Percentiles rank a stretch among this genome's conserved stretches.
Evolutionary conservation across 2,329 filamentous ascomycete species (phyloP).

Genomic region (Parastagonospora nodorum): DNA sequence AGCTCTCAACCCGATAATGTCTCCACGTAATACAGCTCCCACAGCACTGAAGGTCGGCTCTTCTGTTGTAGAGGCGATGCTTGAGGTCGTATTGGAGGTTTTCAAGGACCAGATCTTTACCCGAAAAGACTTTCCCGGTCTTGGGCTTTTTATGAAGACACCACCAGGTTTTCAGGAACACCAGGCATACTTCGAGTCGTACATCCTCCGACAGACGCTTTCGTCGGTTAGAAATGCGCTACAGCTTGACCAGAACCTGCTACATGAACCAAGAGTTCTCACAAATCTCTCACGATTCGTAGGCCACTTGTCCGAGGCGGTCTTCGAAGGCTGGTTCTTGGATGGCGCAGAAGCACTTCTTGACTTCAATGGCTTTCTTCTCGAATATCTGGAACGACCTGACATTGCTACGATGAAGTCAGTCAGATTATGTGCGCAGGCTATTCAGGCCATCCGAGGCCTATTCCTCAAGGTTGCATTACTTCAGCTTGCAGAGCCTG

Average conservation of each 20-base stretch:
- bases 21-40: conserved; percentile 59
- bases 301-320: conserved; percentile 81
- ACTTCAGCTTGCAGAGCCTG: conserved; percentile 80
- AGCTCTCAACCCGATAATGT: conserved; percentile 67
- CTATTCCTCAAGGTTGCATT: conserved; percentile 81
- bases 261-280: conserved; percentile 81
- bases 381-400: conserved; percentile 88
- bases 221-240: conserved; percentile 72
- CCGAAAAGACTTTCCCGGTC: conserved; percentile 88
- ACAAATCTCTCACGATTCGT: conserved; percentile 85
- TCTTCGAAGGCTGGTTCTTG: conserved; percentile 96
- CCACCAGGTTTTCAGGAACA: conserved; percentile 94
- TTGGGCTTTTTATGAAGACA: conserved; percentile 83
- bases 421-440: conserved; percentile 88
- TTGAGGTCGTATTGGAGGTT: conserved; percentile 77
- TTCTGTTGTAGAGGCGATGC: conserved; percentile 73
- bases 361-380: conserved; percentile 80
- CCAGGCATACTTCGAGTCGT: conserved; percentile 93
- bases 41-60: conserved; percentile 62
- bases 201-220: conserved; percentile 77
- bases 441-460: conserved; percentile 74
- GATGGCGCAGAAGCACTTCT: conserved; percentile 82
- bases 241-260: conserved; percentile 70
- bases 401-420: conserved; percentile 82
- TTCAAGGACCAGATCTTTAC: conserved; percentile 85